phyloP scores from a whole-genome alignment of 176 grass and related monocot species.

The Calamus simplicifolius region DNA sequence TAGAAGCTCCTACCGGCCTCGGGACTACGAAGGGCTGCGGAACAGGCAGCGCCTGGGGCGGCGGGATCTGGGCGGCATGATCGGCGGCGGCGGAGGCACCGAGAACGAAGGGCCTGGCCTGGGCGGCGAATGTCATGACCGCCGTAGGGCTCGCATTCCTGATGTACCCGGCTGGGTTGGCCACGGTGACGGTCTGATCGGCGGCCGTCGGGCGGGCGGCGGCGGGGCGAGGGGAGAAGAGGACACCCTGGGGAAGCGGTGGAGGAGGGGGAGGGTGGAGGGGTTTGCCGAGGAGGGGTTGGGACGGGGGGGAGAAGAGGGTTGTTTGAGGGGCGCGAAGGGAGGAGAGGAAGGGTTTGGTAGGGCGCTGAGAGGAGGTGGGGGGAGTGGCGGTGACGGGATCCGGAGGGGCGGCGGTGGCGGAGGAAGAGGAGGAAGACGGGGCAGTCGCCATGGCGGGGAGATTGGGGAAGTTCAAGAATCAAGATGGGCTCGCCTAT shows the following conservation, averaged over 20 bases:
- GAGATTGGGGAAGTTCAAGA: background rate
- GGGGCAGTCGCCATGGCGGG: slow-evolving; percentile 23
- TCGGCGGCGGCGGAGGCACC: background rate
- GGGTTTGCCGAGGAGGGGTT: slow-evolving; percentile 28
- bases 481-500: too few species aligned
- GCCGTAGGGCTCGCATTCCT: too few species aligned
- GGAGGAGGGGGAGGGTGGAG: slow-evolving; percentile 19
- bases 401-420: slow-evolving; percentile 7
- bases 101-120: background rate
- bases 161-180: too few species aligned
- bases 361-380: slow-evolving; percentile 13
- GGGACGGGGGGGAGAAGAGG: background rate
- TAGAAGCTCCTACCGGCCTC: too few species aligned
- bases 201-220: slow-evolving; percentile 8
- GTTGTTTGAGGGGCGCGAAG: slow-evolving; percentile 6
- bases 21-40: background rate
- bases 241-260: slow-evolving; percentile 16
- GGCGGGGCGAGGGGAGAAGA: slow-evolving; percentile 21
- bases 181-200: too few species aligned
- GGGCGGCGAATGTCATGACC: background rate
- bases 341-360: slow-evolving; percentile 27
- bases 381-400: slow-evolving; percentile 5
- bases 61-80: slow-evolving; percentile 21
- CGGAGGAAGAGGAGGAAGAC: slow-evolving; percentile 6
- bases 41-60: slow-evolving; percentile 6